Base-by-base conservation (phyloP, 306 rosid species). In the Prinsepia uniflora region DNA sequence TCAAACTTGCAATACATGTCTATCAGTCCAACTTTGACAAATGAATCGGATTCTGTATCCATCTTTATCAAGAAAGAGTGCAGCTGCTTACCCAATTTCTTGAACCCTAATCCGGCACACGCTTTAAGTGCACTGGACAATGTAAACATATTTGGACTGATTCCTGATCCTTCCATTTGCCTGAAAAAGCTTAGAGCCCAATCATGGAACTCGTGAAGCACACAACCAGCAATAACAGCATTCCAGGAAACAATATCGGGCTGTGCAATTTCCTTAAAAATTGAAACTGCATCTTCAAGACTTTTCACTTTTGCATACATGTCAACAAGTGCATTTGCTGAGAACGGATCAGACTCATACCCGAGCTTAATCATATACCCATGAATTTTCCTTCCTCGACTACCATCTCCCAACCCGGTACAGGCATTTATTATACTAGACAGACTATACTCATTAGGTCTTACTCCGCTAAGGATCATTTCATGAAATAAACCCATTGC, bases 161-260 rank as follows among this genome's bases (percentile, higher is more conserved):
- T 62, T 54, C 81, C 82, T 34, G 82, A 84, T 22, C 76, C 85
- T 68, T 74, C 68, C 91, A 90, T 80, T 73, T 78, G 85, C 59
- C 50, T 70, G 54, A 90, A 81, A 58, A 86, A 73, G 9, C 24
- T 65, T 75, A 90, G 78, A 70, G 89, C 91, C 76, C 53, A 73
- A 72, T 67, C 88, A 83, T 87, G 76, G 75, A 70, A 65, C 69
- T 81, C 87, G 44, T 70, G 65, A 55, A 55, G 65, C 80, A 93
- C 92, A 84, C 98, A 93, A 52, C 98, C 94, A 41, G 92, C 96
- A 73, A 93, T 82, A 61, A 87, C 82, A 65, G 96, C 93, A 84
- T 93, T 93, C 97, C 98, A 93, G 56, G 96, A 88, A 72, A 93
- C 87, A 63, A 87, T 84, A 81, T 88, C 94, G 3, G 92, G 96